Evolutionary conservation across 805 yeast species (phyloP).

Genomic region (Cyberlindnera amylophila): DNA sequence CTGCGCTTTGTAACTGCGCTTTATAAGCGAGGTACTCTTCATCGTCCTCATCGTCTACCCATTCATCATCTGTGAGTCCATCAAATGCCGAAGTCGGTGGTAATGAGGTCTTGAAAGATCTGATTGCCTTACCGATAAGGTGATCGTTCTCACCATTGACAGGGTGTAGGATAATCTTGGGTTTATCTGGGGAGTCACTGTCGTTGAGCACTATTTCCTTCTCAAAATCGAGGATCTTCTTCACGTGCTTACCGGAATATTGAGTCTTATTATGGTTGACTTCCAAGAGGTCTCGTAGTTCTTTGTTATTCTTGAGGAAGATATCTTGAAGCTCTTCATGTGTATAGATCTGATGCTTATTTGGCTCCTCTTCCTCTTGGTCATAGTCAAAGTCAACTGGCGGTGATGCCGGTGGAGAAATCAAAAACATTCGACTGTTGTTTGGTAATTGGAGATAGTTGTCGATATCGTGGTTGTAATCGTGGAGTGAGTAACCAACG

Average conservation of each 20-base stretch:
- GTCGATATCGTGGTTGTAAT: conserved; percentile 14
- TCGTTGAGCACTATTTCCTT: conserved; percentile 26
- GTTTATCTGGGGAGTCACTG: conserved; percentile 13
- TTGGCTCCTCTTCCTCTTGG: conserved; percentile 36
- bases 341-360: conserved; percentile 26
- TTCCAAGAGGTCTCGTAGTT: conserved; percentile 15
- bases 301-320: conserved; percentile 20
- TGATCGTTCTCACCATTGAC: conserved; percentile 26
- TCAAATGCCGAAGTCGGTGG: conserved; percentile 39
- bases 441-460: conserved; percentile 32
- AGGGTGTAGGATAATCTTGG: conserved; percentile 26
- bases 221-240: conserved; percentile 12
- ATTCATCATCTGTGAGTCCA: conserved; percentile 21
- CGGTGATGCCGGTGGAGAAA: conserved; percentile 41
- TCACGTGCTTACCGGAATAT: conserved; percentile 5
- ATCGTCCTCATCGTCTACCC: conserved; percentile 4
- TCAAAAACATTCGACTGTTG: conserved; percentile 32
- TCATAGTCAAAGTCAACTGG: conserved; percentile 39
- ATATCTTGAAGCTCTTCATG: conserved; percentile 24
- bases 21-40: conserved; percentile 10
- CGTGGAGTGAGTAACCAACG: conserved; percentile 20
- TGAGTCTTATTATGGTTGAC: conserved; percentile 11
- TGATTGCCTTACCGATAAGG: conserved; percentile 22
- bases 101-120: conserved; percentile 30
- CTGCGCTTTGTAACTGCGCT: conserved; percentile 1